phyloP scores from a whole-genome alignment of 2,329 filamentous ascomycete genomes.

The Aspergillus viridinutans region DNA sequence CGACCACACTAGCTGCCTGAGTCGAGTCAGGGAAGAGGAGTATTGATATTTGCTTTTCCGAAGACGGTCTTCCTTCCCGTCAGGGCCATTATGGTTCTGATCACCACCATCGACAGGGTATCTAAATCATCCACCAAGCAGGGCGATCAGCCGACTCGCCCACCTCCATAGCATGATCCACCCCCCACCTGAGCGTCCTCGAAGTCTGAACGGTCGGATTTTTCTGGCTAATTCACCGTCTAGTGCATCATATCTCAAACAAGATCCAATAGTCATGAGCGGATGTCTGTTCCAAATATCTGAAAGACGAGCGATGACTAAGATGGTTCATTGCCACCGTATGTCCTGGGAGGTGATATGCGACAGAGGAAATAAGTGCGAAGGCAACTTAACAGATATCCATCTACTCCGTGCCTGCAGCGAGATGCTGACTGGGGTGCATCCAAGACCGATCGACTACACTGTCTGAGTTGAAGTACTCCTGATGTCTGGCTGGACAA shows the following conservation, averaged over 20 bases:
- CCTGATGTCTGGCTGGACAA: background rate
- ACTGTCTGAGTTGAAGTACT: too few species aligned
- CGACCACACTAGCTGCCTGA: background rate
- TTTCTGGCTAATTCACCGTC: background rate
- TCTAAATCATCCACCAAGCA: background rate
- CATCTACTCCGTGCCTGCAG: background rate
- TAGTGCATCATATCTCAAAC: background rate
- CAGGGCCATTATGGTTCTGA: background rate
- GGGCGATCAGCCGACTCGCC: constrained; percentile 8
- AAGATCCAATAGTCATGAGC: background rate
- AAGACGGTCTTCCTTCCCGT: background rate
- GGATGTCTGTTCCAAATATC: background rate
- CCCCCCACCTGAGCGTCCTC: background rate
- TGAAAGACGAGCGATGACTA: background rate
- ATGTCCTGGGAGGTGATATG: background rate
- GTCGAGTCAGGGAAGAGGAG: background rate
- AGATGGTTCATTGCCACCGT: background rate
- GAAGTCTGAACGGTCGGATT: background rate
- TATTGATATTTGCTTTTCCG: background rate
- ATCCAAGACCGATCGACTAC: too few species aligned
- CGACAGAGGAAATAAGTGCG: background rate
- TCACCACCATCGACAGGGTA: background rate
- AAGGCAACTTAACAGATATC: background rate
- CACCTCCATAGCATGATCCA: constrained; percentile 5
- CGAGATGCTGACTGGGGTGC: too few species aligned